These are phyloP conservation scores for sunflower (Helianthus annuus) DNA, from an alignment of 129 eudicot genomes.

Conservation along the genomic window DNA sequence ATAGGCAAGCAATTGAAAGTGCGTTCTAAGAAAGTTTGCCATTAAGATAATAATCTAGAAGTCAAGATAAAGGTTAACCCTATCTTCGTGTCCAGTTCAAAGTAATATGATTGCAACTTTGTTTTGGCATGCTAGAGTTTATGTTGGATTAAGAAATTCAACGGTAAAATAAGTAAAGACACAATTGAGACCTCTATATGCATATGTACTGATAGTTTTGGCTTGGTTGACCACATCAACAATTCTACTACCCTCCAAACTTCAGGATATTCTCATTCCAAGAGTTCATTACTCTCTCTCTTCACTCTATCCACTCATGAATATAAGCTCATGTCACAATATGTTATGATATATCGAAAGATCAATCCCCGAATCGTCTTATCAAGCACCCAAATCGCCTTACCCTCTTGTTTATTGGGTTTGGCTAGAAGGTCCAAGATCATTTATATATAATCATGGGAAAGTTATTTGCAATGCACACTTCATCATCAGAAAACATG, in stretches of 20 bases:
- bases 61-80: constrained; percentile 24
- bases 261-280: constrained; percentile 39
- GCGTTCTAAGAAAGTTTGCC: background rate
- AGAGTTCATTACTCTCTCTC: constrained; percentile 8
- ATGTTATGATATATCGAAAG: background rate
- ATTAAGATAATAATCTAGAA: background rate
- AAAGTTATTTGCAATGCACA: constrained; percentile 13
- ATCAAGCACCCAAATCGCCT: background rate
- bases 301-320: constrained; percentile 8
- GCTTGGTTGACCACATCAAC: constrained; percentile 20
- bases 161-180: constrained; percentile 27
- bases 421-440: constrained; percentile 14
- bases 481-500: constrained; percentile 35
- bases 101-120: constrained; percentile 22
- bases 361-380: background rate
- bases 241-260: constrained; percentile 37
- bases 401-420: background rate
- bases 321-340: constrained; percentile 10
- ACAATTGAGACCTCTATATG: constrained; percentile 30
- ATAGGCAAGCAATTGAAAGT: background rate
- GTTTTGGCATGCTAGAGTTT: constrained; percentile 23
- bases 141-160: constrained; percentile 22
- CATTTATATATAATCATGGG: constrained; percentile 36
- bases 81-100: constrained; percentile 20
- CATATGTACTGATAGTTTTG: constrained; percentile 14